Evolutionary conservation across 2,329 filamentous ascomycete genomes (phyloP), one percentile per base, ranked within the genome.

Genomic region (Clonostachys rhizophaga): DNA sequence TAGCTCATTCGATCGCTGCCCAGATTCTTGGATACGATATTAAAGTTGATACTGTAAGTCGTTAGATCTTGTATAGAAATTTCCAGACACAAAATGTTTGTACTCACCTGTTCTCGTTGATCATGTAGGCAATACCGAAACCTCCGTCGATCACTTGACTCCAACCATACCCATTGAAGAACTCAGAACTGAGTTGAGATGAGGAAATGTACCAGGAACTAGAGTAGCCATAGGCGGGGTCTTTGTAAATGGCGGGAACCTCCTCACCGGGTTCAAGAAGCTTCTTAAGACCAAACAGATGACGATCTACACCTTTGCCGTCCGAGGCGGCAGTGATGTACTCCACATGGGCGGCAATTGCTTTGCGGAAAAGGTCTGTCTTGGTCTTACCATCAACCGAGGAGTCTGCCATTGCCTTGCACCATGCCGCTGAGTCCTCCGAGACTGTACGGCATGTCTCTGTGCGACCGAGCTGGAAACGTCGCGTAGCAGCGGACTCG

Each of bases 121-220:
- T 97, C 94, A 99, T 99, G 67, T 99, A 99, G 37, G 94, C 94
- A 63, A 99, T 95, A 54, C 94, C 94, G 70, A 94, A 99, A 33
- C 94, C 94, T 50, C 87, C 89, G 61, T 97, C 91, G 47, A 97
- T 87, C 45, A 99, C 94, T 74, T 99, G 92, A 63, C 88, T 94
- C 94, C 94, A 99, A 42, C 94, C 94, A 69, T 99, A 99, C 20
- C 95, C 94, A 66, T 99, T 99, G 72, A 97, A 99, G 76, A 89
- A 96, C 74, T 99, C 95, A 34, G 86, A 91, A 70, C 87, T 94
- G 65, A 99, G 74, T 74, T 99, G 95, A 51, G 84, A 90, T 30
- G 85, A 90, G 30, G 86, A 92, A 49, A 99, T 76, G 70, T 84
- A 96, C 94, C 94, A 99, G 13, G 86, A 90, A 61, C 79, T 75